These are phyloP conservation scores for Microdochium trichocladiopsis DNA, from an alignment of 2,329 filamentous ascomycete species.

Conservation along the genomic window DNA sequence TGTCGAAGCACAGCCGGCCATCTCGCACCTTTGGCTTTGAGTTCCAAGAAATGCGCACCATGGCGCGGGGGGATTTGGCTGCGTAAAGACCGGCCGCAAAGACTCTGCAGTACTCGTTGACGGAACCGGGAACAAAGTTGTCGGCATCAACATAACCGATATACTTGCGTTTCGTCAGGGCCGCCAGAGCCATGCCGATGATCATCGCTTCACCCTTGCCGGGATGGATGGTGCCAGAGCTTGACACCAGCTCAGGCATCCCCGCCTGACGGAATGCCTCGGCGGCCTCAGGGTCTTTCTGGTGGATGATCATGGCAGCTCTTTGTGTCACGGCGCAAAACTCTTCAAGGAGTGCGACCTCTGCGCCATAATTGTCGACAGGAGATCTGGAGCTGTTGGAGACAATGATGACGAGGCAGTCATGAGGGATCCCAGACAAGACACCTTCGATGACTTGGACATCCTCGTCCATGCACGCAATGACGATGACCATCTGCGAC, in stretches of 20 bases:
- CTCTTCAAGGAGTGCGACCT: slow-evolving; percentile 10
- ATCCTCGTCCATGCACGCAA: slow-evolving; percentile 23
- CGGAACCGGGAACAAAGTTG: slow-evolving; percentile 19
- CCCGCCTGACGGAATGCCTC: slow-evolving; percentile 12
- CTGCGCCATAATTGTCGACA: slow-evolving; percentile 11
- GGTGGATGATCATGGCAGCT: slow-evolving; percentile 17
- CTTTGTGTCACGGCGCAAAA: slow-evolving; percentile 12
- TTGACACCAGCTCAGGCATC: slow-evolving; percentile 12
- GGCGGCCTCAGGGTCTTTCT: slow-evolving; percentile 17
- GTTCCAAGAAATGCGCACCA: slow-evolving; percentile 24
- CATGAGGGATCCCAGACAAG: slow-evolving; percentile 17
- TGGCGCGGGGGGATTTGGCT: slow-evolving; percentile 10
- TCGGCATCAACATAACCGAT: slow-evolving; percentile 26
- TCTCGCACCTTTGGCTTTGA: slow-evolving; percentile 22
- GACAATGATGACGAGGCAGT: slow-evolving; percentile 20
- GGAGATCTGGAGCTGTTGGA: slow-evolving; percentile 14
- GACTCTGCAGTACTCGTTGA: slow-evolving; percentile 22
- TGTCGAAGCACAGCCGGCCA: slow-evolving; percentile 14
- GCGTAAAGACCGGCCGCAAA: slow-evolving; percentile 22
- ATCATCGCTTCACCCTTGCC: slow-evolving; percentile 25
- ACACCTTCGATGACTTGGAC: slow-evolving; percentile 15
- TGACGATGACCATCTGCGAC: slow-evolving; percentile 17
- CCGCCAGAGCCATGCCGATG: slow-evolving; percentile 20
- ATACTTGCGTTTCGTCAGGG: slow-evolving; percentile 12
- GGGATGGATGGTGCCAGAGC: slow-evolving; percentile 11